Percentiles rank a stretch among this genome's conserved stretches.
Evolutionary conservation across 83 land plant species (phyloP).

Genomic region (Picea mariana): DNA sequence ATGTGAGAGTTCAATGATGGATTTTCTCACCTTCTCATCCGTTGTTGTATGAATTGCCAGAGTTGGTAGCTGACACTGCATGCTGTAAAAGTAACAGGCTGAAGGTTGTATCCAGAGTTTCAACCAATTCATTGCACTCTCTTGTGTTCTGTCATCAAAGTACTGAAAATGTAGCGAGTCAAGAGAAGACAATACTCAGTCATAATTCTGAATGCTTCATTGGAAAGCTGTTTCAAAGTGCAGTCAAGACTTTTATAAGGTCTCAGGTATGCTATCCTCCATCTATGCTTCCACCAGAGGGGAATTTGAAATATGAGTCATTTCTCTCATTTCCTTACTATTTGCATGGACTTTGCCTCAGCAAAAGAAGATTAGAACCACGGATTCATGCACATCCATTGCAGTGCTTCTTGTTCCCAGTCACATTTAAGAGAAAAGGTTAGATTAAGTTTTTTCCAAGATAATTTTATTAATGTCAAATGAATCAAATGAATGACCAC

Average conservation of each 20-base stretch:
- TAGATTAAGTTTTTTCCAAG: too few relatives aligned
- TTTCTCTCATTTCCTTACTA: not conserved
- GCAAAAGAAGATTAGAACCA: not conserved
- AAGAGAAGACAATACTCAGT: not conserved
- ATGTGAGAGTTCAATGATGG: not conserved
- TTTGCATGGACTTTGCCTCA: not conserved
- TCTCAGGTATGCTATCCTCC: slow-evolving; percentile 9
- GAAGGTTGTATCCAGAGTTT: slow-evolving; percentile 8
- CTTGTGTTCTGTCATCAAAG: slow-evolving; percentile 11
- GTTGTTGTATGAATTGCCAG: not conserved
- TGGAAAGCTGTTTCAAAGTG: slow-evolving; percentile 12
- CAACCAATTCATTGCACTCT: not conserved
- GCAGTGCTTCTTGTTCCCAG: not conserved
- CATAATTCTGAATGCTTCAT: not conserved
- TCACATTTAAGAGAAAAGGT: too few relatives aligned
- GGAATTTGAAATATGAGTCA: not conserved
- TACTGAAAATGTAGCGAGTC: not conserved
- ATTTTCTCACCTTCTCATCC: slow-evolving; percentile 3
- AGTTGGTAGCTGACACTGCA: slow-evolving; percentile 5
- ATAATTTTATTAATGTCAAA: too few relatives aligned
- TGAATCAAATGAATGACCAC: too few relatives aligned
- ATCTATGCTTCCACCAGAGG: not conserved
- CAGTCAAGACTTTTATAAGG: not conserved
- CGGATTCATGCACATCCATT: not conserved
- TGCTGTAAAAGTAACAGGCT: slow-evolving; percentile 3